Conservation (phyloP, 805 yeast genomes). For the Ogataea trehalophila region DNA sequence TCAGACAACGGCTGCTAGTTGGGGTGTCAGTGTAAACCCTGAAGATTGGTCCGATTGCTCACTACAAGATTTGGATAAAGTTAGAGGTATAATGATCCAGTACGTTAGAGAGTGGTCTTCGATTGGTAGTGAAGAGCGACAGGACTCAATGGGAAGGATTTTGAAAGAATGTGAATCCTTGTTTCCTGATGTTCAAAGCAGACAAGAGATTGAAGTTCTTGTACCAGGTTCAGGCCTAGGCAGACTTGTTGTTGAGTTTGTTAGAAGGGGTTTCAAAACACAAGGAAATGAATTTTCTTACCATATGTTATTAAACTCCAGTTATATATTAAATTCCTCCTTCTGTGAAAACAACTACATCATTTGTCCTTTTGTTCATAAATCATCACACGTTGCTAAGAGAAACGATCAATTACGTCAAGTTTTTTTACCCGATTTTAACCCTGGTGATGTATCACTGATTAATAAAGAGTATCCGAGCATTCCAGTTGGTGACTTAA, state of each 20-base stretch:
- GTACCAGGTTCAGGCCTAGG: constrained; percentile 68
- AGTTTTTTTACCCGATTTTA: constrained; percentile 48
- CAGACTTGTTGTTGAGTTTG: constrained; percentile 51
- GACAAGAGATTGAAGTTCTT: constrained; percentile 41
- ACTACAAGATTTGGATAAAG: constrained; percentile 49
- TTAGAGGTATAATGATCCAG: constrained; percentile 51
- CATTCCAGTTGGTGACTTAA: constrained; percentile 42
- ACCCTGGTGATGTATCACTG: constrained; percentile 36
- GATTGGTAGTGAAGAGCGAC: constrained; percentile 47
- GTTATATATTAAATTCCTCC: constrained; percentile 47
- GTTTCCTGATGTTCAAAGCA: constrained; percentile 33
- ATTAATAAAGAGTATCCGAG: constrained; percentile 32
- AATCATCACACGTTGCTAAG: constrained; percentile 39
- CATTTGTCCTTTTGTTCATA: constrained; percentile 53
- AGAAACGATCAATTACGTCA: constrained; percentile 47
- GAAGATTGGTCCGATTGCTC: constrained; percentile 39
- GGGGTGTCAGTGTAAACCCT: constrained; percentile 42
- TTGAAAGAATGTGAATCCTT: constrained; percentile 30
- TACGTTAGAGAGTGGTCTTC: constrained; percentile 58
- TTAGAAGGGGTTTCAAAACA: constrained; percentile 49
- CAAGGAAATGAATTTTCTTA: constrained; percentile 66
- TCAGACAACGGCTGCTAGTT: constrained; percentile 36
- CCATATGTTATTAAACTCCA: constrained; percentile 57
- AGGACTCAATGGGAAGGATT: constrained; percentile 34
- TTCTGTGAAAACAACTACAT: constrained; percentile 34